phyloP scores from a whole-genome alignment of 352 stramenopile genomes.

The Globisporangium canariense region DNA sequence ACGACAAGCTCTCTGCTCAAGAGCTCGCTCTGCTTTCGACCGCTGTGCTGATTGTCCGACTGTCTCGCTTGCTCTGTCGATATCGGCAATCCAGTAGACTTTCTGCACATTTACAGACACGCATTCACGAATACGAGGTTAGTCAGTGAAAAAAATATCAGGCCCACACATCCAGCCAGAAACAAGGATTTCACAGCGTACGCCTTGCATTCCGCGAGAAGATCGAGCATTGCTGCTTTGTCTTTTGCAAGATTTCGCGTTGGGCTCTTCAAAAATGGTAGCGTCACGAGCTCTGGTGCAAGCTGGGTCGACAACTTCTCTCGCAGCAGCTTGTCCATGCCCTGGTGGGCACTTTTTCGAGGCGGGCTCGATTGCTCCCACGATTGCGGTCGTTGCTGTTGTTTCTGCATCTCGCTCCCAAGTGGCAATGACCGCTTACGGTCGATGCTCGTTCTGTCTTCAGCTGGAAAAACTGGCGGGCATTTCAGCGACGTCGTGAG shows the following conservation, averaged over 20 bases:
- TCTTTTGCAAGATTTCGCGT: constrained; percentile 18
- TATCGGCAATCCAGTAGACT: neutral
- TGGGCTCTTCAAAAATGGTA: constrained; percentile 34
- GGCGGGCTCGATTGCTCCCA: constrained; percentile 8
- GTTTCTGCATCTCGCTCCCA: neutral
- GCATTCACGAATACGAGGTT: neutral
- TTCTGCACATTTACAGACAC: constrained; percentile 11
- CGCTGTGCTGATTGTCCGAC: constrained; percentile 42
- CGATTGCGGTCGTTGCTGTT: neutral
- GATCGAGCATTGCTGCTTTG: constrained; percentile 35
- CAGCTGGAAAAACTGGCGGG: constrained; percentile 14
- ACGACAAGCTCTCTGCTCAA: constrained; percentile 17
- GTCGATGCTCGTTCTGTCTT: neutral
- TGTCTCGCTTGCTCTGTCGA: neutral
- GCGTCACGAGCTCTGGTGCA: constrained; percentile 13
- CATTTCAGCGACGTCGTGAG: constrained; percentile 5
- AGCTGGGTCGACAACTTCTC: neutral
- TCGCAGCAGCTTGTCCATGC: neutral
- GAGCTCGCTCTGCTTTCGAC: constrained; percentile 4
- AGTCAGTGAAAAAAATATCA: neutral
- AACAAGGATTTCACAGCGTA: constrained; percentile 21
- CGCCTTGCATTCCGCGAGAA: constrained; percentile 45
- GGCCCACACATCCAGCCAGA: neutral
- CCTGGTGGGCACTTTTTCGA: neutral
- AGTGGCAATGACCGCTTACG: neutral